These are phyloP conservation scores for Coniferiporia sulphurascens DNA, from an alignment of 1,284 basidiomycete species.

Conservation along the genomic window DNA sequence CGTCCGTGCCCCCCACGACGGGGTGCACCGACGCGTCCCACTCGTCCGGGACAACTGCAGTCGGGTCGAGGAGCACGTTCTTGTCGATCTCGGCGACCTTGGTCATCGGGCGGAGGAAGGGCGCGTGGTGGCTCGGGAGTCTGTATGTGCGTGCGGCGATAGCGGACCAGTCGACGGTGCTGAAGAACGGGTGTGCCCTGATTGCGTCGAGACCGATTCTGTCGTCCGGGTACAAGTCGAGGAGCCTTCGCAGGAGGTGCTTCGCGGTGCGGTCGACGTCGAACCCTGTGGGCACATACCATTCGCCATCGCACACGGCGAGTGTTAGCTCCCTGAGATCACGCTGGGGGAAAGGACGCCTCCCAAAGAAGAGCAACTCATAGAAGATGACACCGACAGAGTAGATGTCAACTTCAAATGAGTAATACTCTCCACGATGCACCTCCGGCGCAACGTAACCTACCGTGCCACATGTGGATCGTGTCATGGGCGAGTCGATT, in stretches of 20 bases:
- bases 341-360: conserved; percentile 16
- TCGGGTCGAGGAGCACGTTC: not conserved
- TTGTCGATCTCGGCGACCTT: not conserved
- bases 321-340: not conserved
- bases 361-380: conserved; percentile 51
- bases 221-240: not conserved
- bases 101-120: not conserved
- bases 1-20: not conserved
- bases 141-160: conserved; percentile 1
- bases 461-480: conserved; percentile 22
- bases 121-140: not conserved
- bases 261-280: no score
- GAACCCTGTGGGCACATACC: no score
- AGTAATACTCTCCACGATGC: conserved; percentile 36
- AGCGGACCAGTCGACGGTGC: not conserved
- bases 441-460: conserved; percentile 67
- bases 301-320: no score
- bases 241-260: not conserved
- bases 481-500: conserved; percentile 25
- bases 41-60: not conserved
- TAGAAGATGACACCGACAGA: conserved; percentile 60
- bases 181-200: conserved; percentile 1
- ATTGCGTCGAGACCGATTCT: conserved; percentile 3
- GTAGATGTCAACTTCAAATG: conserved; percentile 55
- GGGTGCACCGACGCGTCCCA: not conserved